Base-by-base conservation (phyloP, 176 grass and related monocot species). In the Aegilops sharonensis region DNA sequence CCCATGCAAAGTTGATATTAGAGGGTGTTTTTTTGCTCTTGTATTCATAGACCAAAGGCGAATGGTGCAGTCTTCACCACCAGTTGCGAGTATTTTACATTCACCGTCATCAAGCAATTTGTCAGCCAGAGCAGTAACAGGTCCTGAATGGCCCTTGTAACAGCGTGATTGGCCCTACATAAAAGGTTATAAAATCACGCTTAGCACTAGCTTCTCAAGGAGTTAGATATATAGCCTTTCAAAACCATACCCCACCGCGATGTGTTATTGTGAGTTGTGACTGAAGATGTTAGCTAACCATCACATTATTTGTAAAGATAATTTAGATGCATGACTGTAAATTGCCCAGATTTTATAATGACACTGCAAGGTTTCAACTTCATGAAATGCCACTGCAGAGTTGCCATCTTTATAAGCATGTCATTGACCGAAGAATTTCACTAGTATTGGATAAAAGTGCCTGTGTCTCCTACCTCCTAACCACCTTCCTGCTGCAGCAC, bases 31-130 rank as follows among this genome's bases (percentile, higher is more conserved):
- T 83, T 92, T 98, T 1, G 80, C 84, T 87, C 88, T 93, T 8
- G 78, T 78, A 63, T 74, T 90, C 87, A 98, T 79, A 66, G 90
- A 98, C 95, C 93, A 98, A 71, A 98, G 77, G 57, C 89, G 87
- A 86, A 98, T 69, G 11, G 91, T 92, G 80, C 91, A 98, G 86
- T 98, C 95, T 90, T 95, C 95, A 5, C 91, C 91, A 66, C 95
- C 95, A 86, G 93, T 98, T 60, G 93, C 91, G 78, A 98, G 93
- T 45, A 94, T 68, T 90, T 98, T 98, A 64, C 74, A 86, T 34
- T 88, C 90, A 81, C 84, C 79, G 45, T 92, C 82, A 9, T 85
- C 88, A 43, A 95, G 84, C 84, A 98, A 94, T 91, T 89, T 95
- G 77, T 98, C 95, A 84, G 84, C 43, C 63, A 98, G 75, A 79